Percentiles rank a stretch among this genome's conserved stretches.
Evolutionary conservation across 2,329 filamentous ascomycete species (phyloP).

Genomic region (Talaromyces marneffei): DNA sequence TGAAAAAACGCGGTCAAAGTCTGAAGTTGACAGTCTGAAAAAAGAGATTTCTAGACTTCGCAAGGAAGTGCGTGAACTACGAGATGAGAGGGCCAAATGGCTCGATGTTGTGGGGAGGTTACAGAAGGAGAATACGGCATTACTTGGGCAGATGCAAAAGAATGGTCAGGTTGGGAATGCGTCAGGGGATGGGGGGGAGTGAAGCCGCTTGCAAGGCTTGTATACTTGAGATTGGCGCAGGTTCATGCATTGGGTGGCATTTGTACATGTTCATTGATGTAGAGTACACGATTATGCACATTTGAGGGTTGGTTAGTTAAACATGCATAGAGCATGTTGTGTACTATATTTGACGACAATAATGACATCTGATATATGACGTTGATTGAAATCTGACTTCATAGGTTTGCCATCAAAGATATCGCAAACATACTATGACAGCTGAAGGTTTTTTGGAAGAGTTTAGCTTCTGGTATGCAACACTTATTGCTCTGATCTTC

Average conservation of each 20-base stretch:
- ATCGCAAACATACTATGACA: not conserved
- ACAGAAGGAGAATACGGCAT: conserved; percentile 52
- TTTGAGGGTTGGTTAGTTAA: not conserved
- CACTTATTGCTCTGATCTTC: not conserved
- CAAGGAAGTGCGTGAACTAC: conserved; percentile 44
- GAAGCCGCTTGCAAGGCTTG: not conserved
- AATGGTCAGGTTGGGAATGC: not conserved
- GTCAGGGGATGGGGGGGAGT: conserved; percentile 1
- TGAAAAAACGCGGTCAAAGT: conserved; percentile 37
- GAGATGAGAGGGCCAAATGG: conserved; percentile 47
- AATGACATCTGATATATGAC: not conserved
- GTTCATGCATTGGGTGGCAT: not conserved
- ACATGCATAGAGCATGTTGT: not conserved
- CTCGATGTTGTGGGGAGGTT: conserved; percentile 49
- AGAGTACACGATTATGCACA: not conserved
- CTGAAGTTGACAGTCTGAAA: conserved; percentile 44
- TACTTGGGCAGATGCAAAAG: conserved; percentile 25
- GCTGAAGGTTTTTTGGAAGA: not conserved
- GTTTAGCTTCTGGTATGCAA: no score
- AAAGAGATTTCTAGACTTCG: conserved; percentile 43
- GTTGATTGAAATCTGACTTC: not conserved
- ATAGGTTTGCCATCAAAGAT: no score
- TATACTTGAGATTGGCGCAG: not conserved
- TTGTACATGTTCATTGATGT: not conserved
- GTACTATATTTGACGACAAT: not conserved